Base-by-base conservation (phyloP, 163 green algal species). In the Chlamydomonas reinhardtii region DNA sequence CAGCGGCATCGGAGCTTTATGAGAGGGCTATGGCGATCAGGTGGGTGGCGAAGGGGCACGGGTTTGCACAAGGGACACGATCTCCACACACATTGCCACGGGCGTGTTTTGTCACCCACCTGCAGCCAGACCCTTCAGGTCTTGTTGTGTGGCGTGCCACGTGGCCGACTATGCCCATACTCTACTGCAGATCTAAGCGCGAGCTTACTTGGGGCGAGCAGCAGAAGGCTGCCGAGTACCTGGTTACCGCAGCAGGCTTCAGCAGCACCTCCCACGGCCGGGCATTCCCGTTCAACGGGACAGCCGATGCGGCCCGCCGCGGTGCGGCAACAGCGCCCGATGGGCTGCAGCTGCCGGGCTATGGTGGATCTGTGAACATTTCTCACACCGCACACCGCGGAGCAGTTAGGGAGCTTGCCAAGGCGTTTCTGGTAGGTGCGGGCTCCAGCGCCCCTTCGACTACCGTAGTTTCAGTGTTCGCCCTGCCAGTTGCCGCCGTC, bases 341-440 rank as follows among this genome's bases (percentile, higher is more conserved):
- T 0, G 34, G 29, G 14, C n/a, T 78, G 69, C 14, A 17, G 16
- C 68, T 85, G 34, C n/a, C n/a, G 0, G 68, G 69, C 4, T 64
- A 65, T 4, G 32, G 64, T 3, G 29, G 31, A 11, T 29, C 29
- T 9, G 52, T 74, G 2, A 81, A 54, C 65, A 66, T 85, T 6
- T 65, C 79, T 6, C 43, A n/a, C 1, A 20, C 16, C 9, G 79
- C 66, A 70, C 68, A 94, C 29, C n/a, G 87, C 19, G 89, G 77
- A 15, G 94, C 94, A 2, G 61, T 96, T 2, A 80, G 89, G 39
- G 94, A 97, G 85, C 85, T 97, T 16, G 87, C 90, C 4, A 93
- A 92, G 35, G 84, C 84, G 12, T 95, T 94, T 61, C 85, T 92
- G 74, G 93, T 93, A 43, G 56, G 62, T 11, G 22, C 20, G 2